These are phyloP conservation scores for Taphrina wiesneri DNA, from an alignment of 1,139 yeast species.

Conservation along the genomic window DNA sequence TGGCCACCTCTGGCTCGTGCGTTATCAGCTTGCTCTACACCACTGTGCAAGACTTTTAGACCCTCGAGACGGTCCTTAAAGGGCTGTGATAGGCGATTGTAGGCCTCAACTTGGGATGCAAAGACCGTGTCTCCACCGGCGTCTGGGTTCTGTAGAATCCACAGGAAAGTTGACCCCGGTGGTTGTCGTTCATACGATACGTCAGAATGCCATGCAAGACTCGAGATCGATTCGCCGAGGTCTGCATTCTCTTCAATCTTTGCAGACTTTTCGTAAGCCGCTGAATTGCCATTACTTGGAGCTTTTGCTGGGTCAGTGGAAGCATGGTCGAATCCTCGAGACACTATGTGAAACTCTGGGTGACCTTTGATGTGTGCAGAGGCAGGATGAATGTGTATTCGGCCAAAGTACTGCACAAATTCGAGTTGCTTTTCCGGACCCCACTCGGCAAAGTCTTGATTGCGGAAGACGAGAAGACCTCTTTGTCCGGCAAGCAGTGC, in stretches of 20 bases:
- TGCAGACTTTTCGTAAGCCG: slow-evolving; percentile 13
- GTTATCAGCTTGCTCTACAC: slow-evolving; percentile 54
- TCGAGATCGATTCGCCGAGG: slow-evolving; percentile 43
- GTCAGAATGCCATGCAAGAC: slow-evolving; percentile 60
- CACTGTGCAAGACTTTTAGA: slow-evolving; percentile 57
- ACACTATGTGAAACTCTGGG: slow-evolving; percentile 67
- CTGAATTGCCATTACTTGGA: not conserved
- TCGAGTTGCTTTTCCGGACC: slow-evolving; percentile 55
- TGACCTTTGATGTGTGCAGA: slow-evolving; percentile 48
- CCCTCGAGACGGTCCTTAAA: slow-evolving; percentile 55
- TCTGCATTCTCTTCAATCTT: slow-evolving; percentile 39
- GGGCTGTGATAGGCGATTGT: slow-evolving; percentile 58
- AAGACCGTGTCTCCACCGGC: slow-evolving; percentile 65
- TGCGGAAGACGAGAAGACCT: slow-evolving; percentile 66
- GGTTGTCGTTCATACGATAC: slow-evolving; percentile 63
- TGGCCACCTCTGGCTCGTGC: slow-evolving; percentile 53
- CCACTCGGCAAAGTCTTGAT: slow-evolving; percentile 61
- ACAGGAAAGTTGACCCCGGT: slow-evolving; percentile 61
- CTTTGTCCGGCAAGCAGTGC: slow-evolving; percentile 65
- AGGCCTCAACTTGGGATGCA: slow-evolving; percentile 59
- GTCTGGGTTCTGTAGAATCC: slow-evolving; percentile 56
- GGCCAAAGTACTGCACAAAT: slow-evolving; percentile 59
- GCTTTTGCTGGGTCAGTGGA: slow-evolving; percentile 10
- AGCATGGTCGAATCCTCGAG: slow-evolving; percentile 35
- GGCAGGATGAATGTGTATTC: slow-evolving; percentile 55